Evolutionary conservation across 345 rosid species (phyloP), one percentile per base, ranked within the genome.

Genomic region (Mangifera indica): DNA sequence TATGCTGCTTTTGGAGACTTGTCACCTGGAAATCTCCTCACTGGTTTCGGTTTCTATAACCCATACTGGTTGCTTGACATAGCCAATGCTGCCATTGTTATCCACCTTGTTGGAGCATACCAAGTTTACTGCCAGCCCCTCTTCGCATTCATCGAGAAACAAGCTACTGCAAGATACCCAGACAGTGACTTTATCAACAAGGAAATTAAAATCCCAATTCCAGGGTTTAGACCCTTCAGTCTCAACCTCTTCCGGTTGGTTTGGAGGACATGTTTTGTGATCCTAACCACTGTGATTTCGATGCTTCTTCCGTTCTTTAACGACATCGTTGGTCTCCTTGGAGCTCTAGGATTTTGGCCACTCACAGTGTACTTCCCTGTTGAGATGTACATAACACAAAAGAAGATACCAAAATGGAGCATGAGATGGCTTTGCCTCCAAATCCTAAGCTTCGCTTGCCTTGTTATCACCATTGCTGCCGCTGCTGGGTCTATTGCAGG

Each of bases 321-420:
- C 24, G 97, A 87, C 52, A 81, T 89, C 1, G 93, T 88, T 7
- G 93, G 96, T 26, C 77, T 89, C 8, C 88, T 91, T 22, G 96
- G 93, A 5, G 98, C 98, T 0, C 57, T 89, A 0, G 98, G 96
- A 55, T 93, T 89, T 59, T 93, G 98, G 96, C 97, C 96, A 14
- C 53, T 93, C 21, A 87, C 93, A 0, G 97, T 93, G 25, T 93
- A 91, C 49, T 93, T 93, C 80, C 98, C 98, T 0, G 87, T 93
- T n/a, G 97, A 93, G 81, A 91, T 93, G 97, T 93, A 88, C 79
- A 86, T 93, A 59, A 77, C 69, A 5, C 93, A 85, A 15, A 89
- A 78, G 86, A 82, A 74, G 80, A 83, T 93, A 53, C 84, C 84
- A 46, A 89, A 68, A 60, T 93, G 98, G 97, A 75, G 97, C 80